phyloP scores from a whole-genome alignment of 768 basidiomycete genomes.

The Kwoniella dejecticola region DNA sequence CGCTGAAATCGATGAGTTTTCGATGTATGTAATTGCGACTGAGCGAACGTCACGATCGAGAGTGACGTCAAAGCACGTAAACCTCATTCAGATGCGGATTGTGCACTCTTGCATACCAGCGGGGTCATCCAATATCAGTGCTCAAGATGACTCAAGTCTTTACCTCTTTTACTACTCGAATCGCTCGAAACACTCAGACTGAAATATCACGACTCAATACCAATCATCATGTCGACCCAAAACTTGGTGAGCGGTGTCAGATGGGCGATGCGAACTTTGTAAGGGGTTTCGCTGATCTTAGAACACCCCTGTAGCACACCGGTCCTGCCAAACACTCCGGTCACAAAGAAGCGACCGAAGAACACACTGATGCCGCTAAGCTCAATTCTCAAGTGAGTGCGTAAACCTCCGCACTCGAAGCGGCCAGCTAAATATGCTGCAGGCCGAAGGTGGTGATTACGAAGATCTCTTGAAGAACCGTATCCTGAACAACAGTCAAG shows the following conservation, averaged over 20 bases:
- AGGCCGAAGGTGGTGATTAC: slow-evolving; percentile 34
- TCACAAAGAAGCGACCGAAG: slow-evolving; percentile 36
- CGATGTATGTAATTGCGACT: slow-evolving; percentile 5
- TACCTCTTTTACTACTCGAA: no score
- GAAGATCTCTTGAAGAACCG: slow-evolving; percentile 31
- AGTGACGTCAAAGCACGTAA: slow-evolving; percentile 6
- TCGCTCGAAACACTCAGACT: no score
- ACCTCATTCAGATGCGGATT: background rate
- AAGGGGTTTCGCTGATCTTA: background rate
- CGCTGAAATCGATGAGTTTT: background rate
- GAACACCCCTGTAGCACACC: slow-evolving; percentile 15
- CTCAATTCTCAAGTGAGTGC: slow-evolving; percentile 16
- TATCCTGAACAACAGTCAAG: slow-evolving; percentile 27
- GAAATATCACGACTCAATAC: background rate
- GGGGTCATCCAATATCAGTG: no score
- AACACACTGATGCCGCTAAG: slow-evolving; percentile 25
- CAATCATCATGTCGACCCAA: slow-evolving; percentile 15
- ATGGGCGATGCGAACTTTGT: no score
- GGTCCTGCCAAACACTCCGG: slow-evolving; percentile 27
- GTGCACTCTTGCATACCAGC: no score
- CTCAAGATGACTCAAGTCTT: background rate
- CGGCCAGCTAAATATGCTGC: background rate
- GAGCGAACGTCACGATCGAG: slow-evolving; percentile 10
- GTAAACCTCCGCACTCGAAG: background rate
- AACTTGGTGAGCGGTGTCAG: slow-evolving; percentile 15